Evolutionary conservation across 2,329 filamentous ascomycete species (phyloP).

Genomic region (Diaporthe sp.): DNA sequence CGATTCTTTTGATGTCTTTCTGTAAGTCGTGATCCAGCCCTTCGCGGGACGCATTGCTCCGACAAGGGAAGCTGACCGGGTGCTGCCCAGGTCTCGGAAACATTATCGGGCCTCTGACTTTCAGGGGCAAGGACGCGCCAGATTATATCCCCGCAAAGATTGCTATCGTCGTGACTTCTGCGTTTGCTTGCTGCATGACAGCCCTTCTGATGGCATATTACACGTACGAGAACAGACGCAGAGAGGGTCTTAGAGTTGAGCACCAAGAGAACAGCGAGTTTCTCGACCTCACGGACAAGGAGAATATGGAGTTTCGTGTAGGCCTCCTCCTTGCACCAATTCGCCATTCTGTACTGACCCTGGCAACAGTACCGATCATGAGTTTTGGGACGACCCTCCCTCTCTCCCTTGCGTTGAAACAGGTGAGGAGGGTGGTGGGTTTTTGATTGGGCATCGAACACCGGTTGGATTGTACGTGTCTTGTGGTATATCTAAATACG

Average conservation of each 20-base stretch:
- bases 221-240: slow-evolving; percentile 40
- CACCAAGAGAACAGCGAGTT: slow-evolving; percentile 49
- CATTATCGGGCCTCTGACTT: slow-evolving; percentile 57
- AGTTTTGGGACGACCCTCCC: background rate
- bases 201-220: slow-evolving; percentile 40
- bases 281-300: slow-evolving; percentile 50
- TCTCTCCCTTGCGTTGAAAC: background rate
- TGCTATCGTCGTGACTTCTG: slow-evolving; percentile 53
- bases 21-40: slow-evolving; percentile 43
- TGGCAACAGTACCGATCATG: slow-evolving; percentile 39
- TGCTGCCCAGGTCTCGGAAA: slow-evolving; percentile 53
- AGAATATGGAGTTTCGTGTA: slow-evolving; percentile 49
- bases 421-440: background rate
- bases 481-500: slow-evolving; percentile 11
- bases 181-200: slow-evolving; percentile 38
- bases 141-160: slow-evolving; percentile 59
- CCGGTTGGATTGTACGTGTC: background rate
- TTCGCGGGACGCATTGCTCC: background rate
- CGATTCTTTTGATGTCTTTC: slow-evolving; percentile 54
- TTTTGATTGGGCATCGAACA: background rate
- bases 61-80: background rate
- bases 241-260: slow-evolving; percentile 37
- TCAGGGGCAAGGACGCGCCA: slow-evolving; percentile 52
- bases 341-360: slow-evolving; percentile 18
- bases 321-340: background rate